Conservation (phyloP, 306 rosid genomes). For the Quercus cerris region DNA sequence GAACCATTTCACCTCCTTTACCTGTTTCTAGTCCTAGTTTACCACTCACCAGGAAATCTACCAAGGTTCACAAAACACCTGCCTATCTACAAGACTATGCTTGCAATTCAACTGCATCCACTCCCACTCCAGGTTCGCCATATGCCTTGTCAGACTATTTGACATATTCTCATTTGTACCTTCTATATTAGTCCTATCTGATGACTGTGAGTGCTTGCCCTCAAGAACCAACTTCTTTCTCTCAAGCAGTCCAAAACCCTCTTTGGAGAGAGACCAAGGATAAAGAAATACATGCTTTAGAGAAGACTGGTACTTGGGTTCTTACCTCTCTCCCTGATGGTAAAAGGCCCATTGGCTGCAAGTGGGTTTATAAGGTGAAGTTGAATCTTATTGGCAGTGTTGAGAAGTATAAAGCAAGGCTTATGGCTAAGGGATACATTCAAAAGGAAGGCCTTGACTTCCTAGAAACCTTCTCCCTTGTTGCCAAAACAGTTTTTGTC, state of each 20-base stretch:
- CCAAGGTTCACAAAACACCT: too few species aligned
- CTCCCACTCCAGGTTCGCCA: too few species aligned
- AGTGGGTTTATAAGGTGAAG: background rate
- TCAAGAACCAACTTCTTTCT: too few species aligned
- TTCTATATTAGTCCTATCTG: too few species aligned
- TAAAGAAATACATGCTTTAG: background rate
- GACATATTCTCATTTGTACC: too few species aligned
- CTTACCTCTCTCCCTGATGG: background rate
- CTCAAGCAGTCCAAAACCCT: background rate
- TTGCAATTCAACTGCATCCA: too few species aligned
- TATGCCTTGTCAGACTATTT: too few species aligned
- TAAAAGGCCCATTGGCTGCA: background rate
- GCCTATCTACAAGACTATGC: too few species aligned
- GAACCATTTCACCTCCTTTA: too few species aligned
- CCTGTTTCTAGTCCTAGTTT: fast-evolving
- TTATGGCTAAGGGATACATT: background rate
- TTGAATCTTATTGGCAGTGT: background rate
- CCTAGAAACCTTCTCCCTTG: background rate
- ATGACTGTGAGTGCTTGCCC: too few species aligned
- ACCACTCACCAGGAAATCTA: too few species aligned
- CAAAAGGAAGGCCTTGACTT: background rate
- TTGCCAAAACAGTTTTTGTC: too few species aligned
- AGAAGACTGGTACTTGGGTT: background rate
- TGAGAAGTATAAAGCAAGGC: background rate
- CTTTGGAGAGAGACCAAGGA: background rate